Evolutionary conservation across 2,329 filamentous ascomycete genomes (phyloP), one percentile per base, ranked within the genome.

Genomic region (Aspergillus unguis): DNA sequence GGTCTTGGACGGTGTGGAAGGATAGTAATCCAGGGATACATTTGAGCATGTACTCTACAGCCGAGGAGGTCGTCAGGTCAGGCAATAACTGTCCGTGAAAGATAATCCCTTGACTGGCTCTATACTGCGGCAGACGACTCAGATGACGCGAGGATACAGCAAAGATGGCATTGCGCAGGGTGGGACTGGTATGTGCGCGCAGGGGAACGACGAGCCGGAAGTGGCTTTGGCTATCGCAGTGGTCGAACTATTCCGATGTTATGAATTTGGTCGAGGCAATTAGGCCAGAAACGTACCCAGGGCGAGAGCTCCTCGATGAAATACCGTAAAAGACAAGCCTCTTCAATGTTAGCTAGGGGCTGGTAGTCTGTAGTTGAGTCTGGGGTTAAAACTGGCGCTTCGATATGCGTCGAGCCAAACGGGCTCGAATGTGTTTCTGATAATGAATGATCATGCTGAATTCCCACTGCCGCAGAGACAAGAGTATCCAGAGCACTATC

Each of bases 291-390:
- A 10, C 57, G 23, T 56, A 65, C 60, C 61, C 58, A 63, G 9
- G 61, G 61, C 7, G 59, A 64, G 11, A 64, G 37, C n/a, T 65
- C 62, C 23, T 64, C 62, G 25, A 63, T 64, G 6, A 62, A 64
- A 11, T 46, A 37, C 1, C 31, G 32, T 2, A 36, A 6, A 0
- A 37, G 44, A 7, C 44, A 46, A 2, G 44, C 26, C 2, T 46
- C 44, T 9, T 46, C 17, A 5, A 46, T 6, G 1, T 35, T 28
- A 4, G 25, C 44, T 3, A 46, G 31, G 1, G 31, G 43, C 25
- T 46, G 40, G 5, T 28, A 29, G 35, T 17, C 17, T 17, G 17
- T 1, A 4, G 33, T 36, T 6, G 33, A 36, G 4, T 1, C 17
- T 17, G 17, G 17, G 17, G 1, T 17, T 3, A 2, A 9, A 3